A percentile compares a stretch with the other conserved stretches of the same genome.
These are phyloP conservation scores for Coemansia sp. DNA, from an alignment of 192 early-diverging fungal genomes.

Conservation along the genomic window DNA sequence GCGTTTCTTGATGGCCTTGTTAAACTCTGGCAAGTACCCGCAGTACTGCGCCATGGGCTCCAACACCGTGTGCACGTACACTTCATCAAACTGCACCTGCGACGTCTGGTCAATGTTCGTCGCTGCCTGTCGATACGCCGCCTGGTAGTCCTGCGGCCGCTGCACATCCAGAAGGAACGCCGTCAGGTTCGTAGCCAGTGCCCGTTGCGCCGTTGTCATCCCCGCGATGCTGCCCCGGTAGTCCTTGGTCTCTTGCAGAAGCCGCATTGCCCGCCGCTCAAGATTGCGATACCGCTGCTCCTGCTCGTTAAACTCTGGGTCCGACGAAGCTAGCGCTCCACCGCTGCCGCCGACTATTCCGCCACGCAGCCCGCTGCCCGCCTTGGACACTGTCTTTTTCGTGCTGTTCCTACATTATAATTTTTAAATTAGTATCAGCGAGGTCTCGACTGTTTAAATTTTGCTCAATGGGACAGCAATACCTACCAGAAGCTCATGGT, in stretches of 20 bases:
- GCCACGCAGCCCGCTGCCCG: constrained; percentile 26
- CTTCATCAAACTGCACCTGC: constrained; percentile 76
- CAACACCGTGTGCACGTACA: constrained; percentile 80
- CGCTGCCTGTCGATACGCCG: constrained; percentile 80
- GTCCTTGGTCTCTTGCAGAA: constrained; percentile 89
- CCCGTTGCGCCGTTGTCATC: constrained; percentile 79
- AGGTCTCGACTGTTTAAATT: too few relatives aligned
- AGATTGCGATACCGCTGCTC: constrained; percentile 75
- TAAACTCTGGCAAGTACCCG: constrained; percentile 87
- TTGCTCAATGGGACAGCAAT: too few relatives aligned
- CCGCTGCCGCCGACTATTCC: constrained; percentile 6
- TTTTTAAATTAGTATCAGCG: neutral
- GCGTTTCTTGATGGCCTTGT: constrained; percentile 86
- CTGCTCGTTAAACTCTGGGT: constrained; percentile 79
- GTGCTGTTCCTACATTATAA: constrained; percentile 39
- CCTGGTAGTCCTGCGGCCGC: constrained; percentile 65
- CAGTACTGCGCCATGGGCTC: constrained; percentile 85
- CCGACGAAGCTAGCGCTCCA: constrained; percentile 16
- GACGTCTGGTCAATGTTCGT: constrained; percentile 75
- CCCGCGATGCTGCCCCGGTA: constrained; percentile 81
- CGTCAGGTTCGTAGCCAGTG: constrained; percentile 83
- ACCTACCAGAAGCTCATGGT: constrained; percentile 11
- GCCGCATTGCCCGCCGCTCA: constrained; percentile 74
- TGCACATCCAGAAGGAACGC: constrained; percentile 81
- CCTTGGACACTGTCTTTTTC: constrained; percentile 33